Percentiles rank a stretch among this genome's conserved stretches.
phyloP scores from a whole-genome alignment of 306 rosid species.

The Potentilla sterilis region DNA sequence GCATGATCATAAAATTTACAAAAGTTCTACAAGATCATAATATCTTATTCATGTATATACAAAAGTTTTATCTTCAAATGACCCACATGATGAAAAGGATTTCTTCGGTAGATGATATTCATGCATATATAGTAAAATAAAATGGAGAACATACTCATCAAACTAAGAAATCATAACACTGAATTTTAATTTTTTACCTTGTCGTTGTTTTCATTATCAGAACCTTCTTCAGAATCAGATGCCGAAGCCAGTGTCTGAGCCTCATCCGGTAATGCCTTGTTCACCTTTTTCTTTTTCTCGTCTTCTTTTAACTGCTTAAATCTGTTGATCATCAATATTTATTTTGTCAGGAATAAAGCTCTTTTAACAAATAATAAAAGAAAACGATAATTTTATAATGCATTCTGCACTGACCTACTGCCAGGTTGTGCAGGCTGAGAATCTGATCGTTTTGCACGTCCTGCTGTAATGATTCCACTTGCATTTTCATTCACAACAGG shows the following conservation, averaged over 20 bases:
- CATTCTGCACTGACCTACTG: slow-evolving; percentile 63
- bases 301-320: slow-evolving; percentile 67
- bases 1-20: slow-evolving; percentile 2
- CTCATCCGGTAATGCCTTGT: slow-evolving; percentile 58
- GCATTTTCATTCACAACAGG: slow-evolving; percentile 75
- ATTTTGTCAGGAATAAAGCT: slow-evolving; percentile 7
- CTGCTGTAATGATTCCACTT: slow-evolving; percentile 91
- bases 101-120: not conserved
- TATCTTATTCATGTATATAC: too few relatives aligned
- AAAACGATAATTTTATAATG: slow-evolving; percentile 6
- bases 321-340: slow-evolving; percentile 45
- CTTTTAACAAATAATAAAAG: not conserved
- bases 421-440: slow-evolving; percentile 58
- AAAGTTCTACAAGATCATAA: too few relatives aligned
- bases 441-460: slow-evolving; percentile 84
- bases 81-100: not conserved
- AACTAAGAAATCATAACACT: not conserved
- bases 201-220: slow-evolving; percentile 46
- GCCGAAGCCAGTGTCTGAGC: slow-evolving; percentile 54
- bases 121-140: not conserved
- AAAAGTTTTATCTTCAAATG: slow-evolving; percentile 4
- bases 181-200: slow-evolving; percentile 49
- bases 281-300: slow-evolving; percentile 51
- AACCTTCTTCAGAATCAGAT: slow-evolving; percentile 53
- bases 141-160: not conserved